Percentiles rank a stretch among this genome's conserved stretches.
Conservation (phyloP, 371 early-diverging fungal genomes). For the Mortierella sp. region DNA sequence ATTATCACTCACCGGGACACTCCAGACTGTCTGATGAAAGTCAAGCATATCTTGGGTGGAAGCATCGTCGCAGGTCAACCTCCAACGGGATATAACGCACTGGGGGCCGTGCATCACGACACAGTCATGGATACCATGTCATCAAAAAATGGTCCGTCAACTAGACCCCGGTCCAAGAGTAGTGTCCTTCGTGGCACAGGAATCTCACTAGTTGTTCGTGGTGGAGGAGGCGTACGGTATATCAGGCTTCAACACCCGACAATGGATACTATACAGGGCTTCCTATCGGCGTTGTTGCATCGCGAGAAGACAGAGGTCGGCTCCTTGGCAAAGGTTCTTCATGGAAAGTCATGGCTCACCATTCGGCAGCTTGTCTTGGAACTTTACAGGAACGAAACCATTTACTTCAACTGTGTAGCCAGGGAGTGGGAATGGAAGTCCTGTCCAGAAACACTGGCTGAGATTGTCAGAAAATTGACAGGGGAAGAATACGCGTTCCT, state of each 20-base stretch:
- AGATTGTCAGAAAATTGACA: constrained; percentile 32
- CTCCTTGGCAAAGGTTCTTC: constrained; percentile 35
- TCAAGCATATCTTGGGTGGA: constrained; percentile 47
- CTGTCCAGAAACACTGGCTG: constrained; percentile 19
- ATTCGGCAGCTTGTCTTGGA: constrained; percentile 48
- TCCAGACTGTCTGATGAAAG: constrained; percentile 39
- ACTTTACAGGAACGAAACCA: constrained; percentile 29
- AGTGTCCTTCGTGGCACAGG: constrained; percentile 20
- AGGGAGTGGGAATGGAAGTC: constrained; percentile 46
- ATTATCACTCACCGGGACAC: constrained; percentile 49
- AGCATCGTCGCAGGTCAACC: constrained; percentile 17
- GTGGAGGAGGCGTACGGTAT: constrained; percentile 48
- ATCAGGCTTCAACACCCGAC: constrained; percentile 35
- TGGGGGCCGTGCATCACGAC: constrained; percentile 28
- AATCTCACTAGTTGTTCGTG: constrained; percentile 31
- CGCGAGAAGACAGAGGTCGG: constrained; percentile 18
- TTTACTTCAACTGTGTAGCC: constrained; percentile 24
- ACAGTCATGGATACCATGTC: constrained; percentile 8
- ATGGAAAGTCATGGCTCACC: constrained; percentile 38
- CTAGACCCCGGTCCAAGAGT: constrained; percentile 7
- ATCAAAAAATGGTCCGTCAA: constrained; percentile 2
- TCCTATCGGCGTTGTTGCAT: constrained; percentile 31
- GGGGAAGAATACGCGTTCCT: constrained; percentile 46
- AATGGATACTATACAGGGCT: constrained; percentile 33
- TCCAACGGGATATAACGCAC: constrained; percentile 14